Evolutionary conservation across 768 basidiomycete species (phyloP).

Genomic region (Suillus bovinus): DNA sequence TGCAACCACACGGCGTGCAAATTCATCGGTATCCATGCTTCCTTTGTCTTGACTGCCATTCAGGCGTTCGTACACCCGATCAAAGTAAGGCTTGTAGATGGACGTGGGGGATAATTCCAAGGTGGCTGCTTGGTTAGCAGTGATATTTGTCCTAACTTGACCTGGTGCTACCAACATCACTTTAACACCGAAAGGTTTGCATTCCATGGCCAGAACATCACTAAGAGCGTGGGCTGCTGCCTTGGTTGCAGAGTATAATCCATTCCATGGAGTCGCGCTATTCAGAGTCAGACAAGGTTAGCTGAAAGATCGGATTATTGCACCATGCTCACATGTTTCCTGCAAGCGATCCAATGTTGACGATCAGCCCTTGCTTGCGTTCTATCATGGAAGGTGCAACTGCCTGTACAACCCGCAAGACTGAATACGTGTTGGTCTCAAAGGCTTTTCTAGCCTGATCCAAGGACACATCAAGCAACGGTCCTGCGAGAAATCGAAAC

Average conservation of each 20-base stretch:
- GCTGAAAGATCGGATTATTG: not conserved
- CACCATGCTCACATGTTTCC: constrained; percentile 52
- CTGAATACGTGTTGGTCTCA: constrained; percentile 65
- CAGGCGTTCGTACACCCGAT: constrained; percentile 56
- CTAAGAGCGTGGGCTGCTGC: constrained; percentile 59
- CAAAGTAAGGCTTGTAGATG: constrained; percentile 54
- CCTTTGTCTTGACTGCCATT: constrained; percentile 49
- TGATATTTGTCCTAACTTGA: constrained; percentile 64
- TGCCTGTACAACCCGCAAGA: constrained; percentile 60
- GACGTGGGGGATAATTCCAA: constrained; percentile 51
- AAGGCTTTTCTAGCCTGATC: constrained; percentile 55
- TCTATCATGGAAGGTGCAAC: constrained; percentile 75
- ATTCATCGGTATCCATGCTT: constrained; percentile 52
- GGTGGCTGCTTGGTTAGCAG: constrained; percentile 46
- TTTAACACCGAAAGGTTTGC: constrained; percentile 66
- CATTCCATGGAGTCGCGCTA: constrained; percentile 73
- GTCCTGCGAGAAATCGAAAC: constrained; percentile 30
- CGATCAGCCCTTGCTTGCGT: constrained; percentile 58
- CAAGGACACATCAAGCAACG: constrained; percentile 53
- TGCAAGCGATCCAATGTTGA: constrained; percentile 74
- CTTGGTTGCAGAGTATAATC: constrained; percentile 57
- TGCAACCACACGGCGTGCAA: constrained; percentile 53
- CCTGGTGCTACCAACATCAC: constrained; percentile 74
- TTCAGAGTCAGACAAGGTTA: not conserved
- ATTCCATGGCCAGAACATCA: constrained; percentile 72